Conservation (phyloP, 805 yeast species). For the Spathaspora sp. region DNA sequence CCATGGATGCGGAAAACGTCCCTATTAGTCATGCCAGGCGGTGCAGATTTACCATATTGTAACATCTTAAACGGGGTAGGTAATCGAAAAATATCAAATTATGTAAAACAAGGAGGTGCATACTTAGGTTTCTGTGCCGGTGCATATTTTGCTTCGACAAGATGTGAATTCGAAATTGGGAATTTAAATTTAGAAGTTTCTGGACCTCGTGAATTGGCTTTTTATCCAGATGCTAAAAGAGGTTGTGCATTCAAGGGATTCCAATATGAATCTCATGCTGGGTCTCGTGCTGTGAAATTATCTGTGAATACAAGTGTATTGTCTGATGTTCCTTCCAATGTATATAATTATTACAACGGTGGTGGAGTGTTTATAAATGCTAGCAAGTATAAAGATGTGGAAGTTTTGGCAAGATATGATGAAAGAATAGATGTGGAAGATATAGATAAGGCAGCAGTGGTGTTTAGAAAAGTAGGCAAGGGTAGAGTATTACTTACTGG, state of each 20-base stretch:
- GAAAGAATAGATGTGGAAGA: constrained; percentile 52
- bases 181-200: constrained; percentile 68
- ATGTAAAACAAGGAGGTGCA: constrained; percentile 74
- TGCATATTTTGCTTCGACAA: constrained; percentile 73
- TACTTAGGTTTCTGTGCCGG: constrained; percentile 95
- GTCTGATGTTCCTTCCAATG: constrained; percentile 20
- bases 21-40: constrained; percentile 87
- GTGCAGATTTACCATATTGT: constrained; percentile 91
- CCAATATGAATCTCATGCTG: constrained; percentile 68
- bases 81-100: constrained; percentile 55
- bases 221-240: constrained; percentile 78
- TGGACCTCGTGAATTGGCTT: constrained; percentile 77
- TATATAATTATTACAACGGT: constrained; percentile 71
- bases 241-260: constrained; percentile 86
- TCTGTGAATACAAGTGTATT: constrained; percentile 31
- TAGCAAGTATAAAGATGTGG: constrained; percentile 52
- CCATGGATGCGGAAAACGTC: constrained; percentile 88
- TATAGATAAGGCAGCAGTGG: constrained; percentile 61
- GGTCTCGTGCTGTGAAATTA: constrained; percentile 61
- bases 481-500: constrained; percentile 81
- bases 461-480: constrained; percentile 62
- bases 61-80: constrained; percentile 67
- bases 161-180: constrained; percentile 84
- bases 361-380: constrained; percentile 87
- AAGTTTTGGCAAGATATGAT: constrained; percentile 67